Evolutionary conservation across 2,329 filamentous ascomycete species (phyloP).

Genomic region (Ilyonectria robusta): DNA sequence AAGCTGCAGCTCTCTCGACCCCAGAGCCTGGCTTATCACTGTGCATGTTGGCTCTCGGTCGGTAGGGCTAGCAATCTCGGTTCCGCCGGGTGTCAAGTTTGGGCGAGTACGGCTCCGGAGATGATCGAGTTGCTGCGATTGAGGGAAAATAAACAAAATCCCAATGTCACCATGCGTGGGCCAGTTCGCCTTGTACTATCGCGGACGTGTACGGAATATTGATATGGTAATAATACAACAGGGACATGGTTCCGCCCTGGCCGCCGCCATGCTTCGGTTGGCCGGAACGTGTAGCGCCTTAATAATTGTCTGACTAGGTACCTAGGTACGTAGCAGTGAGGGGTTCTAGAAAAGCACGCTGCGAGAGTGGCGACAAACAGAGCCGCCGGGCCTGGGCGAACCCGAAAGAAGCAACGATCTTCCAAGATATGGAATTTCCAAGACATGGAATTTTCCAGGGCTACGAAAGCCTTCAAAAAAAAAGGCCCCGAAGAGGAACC

Average conservation of each 20-base stretch:
- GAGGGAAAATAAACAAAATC: neutral
- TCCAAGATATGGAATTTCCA: neutral
- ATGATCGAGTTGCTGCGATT: neutral
- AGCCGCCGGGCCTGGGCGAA: neutral
- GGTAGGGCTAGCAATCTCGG: no score
- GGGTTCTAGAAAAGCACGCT: neutral
- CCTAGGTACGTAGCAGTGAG: neutral
- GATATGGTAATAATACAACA: neutral
- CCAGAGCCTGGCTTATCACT: no score
- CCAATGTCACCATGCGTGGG: neutral
- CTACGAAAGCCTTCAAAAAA: no score
- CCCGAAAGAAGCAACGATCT: neutral
- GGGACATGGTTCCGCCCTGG: neutral
- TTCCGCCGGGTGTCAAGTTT: no score
- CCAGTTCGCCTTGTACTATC: neutral
- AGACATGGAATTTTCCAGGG: neutral
- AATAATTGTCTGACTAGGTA: neutral
- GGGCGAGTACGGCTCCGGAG: neutral
- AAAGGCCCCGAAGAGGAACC: no score
- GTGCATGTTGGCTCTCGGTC: no score
- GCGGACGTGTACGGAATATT: neutral
- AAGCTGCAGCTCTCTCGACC: no score
- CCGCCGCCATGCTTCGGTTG: no score
- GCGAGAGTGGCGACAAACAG: neutral
- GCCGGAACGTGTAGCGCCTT: neutral